Base-by-base conservation (phyloP, 2,329 filamentous ascomycete genomes). In the Penicillium glabrum region DNA sequence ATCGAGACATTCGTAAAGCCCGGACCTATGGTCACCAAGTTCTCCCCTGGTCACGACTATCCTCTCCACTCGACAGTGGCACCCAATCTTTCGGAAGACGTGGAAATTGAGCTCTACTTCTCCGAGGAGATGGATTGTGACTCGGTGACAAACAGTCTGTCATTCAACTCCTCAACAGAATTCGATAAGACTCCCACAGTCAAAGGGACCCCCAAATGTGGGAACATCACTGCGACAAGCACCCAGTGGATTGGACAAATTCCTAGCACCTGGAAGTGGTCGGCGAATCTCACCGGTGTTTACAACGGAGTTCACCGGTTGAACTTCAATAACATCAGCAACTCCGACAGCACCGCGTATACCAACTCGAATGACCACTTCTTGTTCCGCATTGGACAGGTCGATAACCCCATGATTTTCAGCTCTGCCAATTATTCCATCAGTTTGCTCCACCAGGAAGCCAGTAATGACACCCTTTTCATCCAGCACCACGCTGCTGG, bases 251-350 rank as follows among this genome's bases (percentile, higher is more conserved):
- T 80, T 24, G 85, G 83, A 2, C 77, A 81, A 26, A 76, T 86
- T 45, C 79, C 82, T 2, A 82, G 80, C 1, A 70, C 73, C 3
- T 88, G 82, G 80, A 73, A 72, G 19, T 83, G 82, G 71, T 75
- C 74, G 2, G 80, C 80, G 7, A 82, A 76, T 10, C 67, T 89
- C 21, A 76, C 74, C 11, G 80, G 83, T 46, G 83, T 88, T 1
- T 80, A 82, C 8, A 82, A 88, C 58, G 86, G 86, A 41, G 75
- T 88, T 31, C 83, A 89, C 67, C 75, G 78, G 24, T 66, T 88
- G 54, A 84, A 81, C 1, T 69, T 88, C 49, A 79, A 76, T 54
- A 87, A 87, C 61, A 78, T 79, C 13, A 77, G 77, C 6, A 77
- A 75, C 43, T 62, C 69, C 1, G 68, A 70, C 19, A 76, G 75